These are phyloP conservation scores for Penicillium freii DNA, from an alignment of 2,329 filamentous ascomycete species.

Conservation along the genomic window DNA sequence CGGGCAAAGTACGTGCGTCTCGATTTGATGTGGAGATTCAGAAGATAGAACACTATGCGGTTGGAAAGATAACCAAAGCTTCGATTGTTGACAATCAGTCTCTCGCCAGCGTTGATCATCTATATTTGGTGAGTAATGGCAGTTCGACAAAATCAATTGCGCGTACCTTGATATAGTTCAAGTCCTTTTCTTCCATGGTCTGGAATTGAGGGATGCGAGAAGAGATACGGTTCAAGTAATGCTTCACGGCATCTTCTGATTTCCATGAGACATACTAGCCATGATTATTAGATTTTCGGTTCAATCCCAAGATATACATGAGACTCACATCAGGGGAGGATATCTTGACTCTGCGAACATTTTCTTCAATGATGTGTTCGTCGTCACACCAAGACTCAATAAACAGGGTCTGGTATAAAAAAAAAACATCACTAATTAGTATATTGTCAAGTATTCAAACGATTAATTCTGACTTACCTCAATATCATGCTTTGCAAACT, in stretches of 20 bases:
- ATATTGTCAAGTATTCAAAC: not conserved
- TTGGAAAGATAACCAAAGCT: constrained; percentile 96
- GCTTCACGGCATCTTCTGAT: constrained; percentile 83
- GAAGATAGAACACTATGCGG: constrained; percentile 95
- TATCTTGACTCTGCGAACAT: constrained; percentile 96
- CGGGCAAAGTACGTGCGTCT: constrained; percentile 90
- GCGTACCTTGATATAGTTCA: constrained; percentile 84
- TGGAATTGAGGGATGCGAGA: constrained; percentile 94
- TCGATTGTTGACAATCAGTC: constrained; percentile 94
- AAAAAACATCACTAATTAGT: not conserved
- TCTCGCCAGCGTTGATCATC: constrained; percentile 96
- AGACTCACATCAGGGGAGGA: constrained; percentile 84
- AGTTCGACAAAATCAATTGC: not conserved
- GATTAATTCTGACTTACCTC: constrained; percentile 56
- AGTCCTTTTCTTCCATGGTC: constrained; percentile 88
- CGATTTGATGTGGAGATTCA: constrained; percentile 95
- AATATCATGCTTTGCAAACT: constrained; percentile 96
- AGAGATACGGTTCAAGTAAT: constrained; percentile 87
- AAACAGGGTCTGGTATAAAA: constrained; percentile 78
- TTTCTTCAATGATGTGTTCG: constrained; percentile 89
- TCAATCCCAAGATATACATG: not conserved
- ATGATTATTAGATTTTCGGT: constrained; percentile 6
- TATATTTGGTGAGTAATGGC: constrained; percentile 23
- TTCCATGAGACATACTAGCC: constrained; percentile 82
- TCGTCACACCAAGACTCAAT: constrained; percentile 96